Evolutionary conservation across 805 yeast genomes (phyloP).

Genomic region (Wickerhamiella slavikovae): DNA sequence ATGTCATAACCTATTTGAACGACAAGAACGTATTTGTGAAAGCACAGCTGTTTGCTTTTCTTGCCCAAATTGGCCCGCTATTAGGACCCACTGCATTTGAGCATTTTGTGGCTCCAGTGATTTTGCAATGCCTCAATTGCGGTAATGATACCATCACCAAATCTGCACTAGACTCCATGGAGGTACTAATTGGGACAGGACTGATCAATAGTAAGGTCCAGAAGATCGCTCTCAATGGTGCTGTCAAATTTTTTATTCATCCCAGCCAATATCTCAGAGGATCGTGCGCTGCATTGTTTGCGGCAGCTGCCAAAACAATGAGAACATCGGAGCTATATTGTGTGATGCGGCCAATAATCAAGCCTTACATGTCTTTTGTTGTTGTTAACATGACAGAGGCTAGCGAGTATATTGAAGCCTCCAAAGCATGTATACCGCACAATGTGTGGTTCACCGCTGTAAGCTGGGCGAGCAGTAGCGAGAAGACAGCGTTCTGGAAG

Average conservation of each 20-base stretch:
- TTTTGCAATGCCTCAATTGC: constrained; percentile 68
- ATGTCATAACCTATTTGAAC: constrained; percentile 75
- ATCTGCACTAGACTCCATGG: constrained; percentile 39
- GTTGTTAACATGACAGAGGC: too few species aligned
- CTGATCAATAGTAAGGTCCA: constrained; percentile 28
- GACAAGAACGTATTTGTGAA: constrained; percentile 51
- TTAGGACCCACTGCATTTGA: constrained; percentile 70
- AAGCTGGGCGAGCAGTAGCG: constrained; percentile 50
- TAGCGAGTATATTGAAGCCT: constrained; percentile 39
- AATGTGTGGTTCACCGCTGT: constrained; percentile 41
- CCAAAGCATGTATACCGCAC: constrained; percentile 42
- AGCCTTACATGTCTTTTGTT: constrained; percentile 56
- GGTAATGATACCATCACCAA: constrained; percentile 57
- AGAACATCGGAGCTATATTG: constrained; percentile 68
- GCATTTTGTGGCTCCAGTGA: constrained; percentile 68
- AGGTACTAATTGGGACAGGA: constrained; percentile 36
- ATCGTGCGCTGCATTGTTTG: constrained; percentile 36
- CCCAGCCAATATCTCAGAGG: constrained; percentile 79
- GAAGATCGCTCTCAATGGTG: constrained; percentile 33
- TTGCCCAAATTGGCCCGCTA: constrained; percentile 54
- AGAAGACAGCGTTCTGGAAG: constrained; percentile 62
- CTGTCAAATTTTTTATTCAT: constrained; percentile 46
- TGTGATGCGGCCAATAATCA: constrained; percentile 57
- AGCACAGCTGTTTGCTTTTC: constrained; percentile 47
- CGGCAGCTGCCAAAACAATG: constrained; percentile 40